Evolutionary conservation across 495 filamentous ascomycete genomes (phyloP), one percentile per base, ranked within the genome.

Genomic region (Aspergillus cavernicola): DNA sequence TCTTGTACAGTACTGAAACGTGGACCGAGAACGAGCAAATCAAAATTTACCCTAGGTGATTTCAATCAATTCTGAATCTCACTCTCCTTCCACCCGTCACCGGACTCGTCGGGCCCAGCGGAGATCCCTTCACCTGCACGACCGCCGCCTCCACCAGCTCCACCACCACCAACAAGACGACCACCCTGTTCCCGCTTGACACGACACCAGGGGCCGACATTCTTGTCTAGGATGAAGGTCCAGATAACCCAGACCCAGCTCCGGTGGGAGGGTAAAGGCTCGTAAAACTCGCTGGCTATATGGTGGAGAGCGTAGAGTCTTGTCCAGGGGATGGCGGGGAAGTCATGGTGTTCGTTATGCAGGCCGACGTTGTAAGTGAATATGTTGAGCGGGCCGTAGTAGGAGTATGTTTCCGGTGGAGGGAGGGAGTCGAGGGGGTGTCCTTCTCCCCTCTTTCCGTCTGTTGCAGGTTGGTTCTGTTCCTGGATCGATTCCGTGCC

Each of bases 331-430:
- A 98, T 81, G 19, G 95, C 93, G 19, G 93, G 93, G 74, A 98
- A 98, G 67, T 98, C 93, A 63, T 99, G 93, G 69, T 98, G 93
- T 74, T 99, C 93, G 62, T 99, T 99, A 67, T 99, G 93, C 58
- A 96, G 68, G 15, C 93, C 93, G 9, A 99, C 93, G 57, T 99
- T 97, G 71, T 97, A 99, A 1, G 92, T 95, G 16, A 99, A 69
- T 43, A 91, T 68, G 70, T 99, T 99, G 36, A 97, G 77, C 0
- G 87, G 83, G 5, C 93, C 93, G 66, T 99, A 99, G 76, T 99
- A 99, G 24, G 86, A 91, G 73, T 86, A 99, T 0, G 93, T 99
- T 76, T 99, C 93, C n/a, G 92, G 89, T 15, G 92, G 77, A 16
- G 83, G 79, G 4, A 84, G 70, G 4, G 55, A 53, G 61, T 74